Evolutionary conservation across 306 rosid species (phyloP), one percentile per base, ranked within the genome.

Genomic region (Cicer chorassanicum): DNA sequence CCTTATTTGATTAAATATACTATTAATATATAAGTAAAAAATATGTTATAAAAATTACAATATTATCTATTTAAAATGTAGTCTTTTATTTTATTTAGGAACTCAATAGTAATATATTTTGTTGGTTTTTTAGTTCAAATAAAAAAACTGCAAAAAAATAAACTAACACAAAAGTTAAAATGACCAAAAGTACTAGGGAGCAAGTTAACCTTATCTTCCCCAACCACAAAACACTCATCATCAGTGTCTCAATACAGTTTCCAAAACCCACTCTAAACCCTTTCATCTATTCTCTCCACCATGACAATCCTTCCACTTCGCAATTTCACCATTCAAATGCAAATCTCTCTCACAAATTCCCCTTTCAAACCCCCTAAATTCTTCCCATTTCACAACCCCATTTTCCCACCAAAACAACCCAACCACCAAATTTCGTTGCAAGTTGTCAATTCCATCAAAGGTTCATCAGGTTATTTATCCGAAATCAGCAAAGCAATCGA

Each of bases 401-500:
- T 77, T 72, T 62, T 36, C 53, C 21, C 85, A 13, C 88, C 43
- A 45, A 65, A 85, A 7, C 86, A 82, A 38, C 77, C 42, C 39
- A 74, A 76, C 43, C 81, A 42, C n/a, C 77, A 76, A 74, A 2
- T 83, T 71, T 54, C 93, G 4, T 43, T 78, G 12, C 91, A 74
- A 65, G 42, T 82, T 15, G 7, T 4, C 12, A 81, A 86, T 63
- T 80, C 93, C 75, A 2, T 84, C 2, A 88, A 85, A 78, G 91
- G 84, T 29, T 86, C 98, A 6, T 86, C 98, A 6, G 88, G 85
- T 1, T 85, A 63, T 50, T 81, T 91, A n/a, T 86, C 98, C 1
- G 83, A 88, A 72, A 87, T 94, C 57, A 81, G 93, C 82, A 84
- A 81, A 68, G 91, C 91, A 6, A 84, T 90, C 11, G 89, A 85